Conservation (phyloP, 768 basidiomycete genomes). For the Nevesoporus exiguus region DNA sequence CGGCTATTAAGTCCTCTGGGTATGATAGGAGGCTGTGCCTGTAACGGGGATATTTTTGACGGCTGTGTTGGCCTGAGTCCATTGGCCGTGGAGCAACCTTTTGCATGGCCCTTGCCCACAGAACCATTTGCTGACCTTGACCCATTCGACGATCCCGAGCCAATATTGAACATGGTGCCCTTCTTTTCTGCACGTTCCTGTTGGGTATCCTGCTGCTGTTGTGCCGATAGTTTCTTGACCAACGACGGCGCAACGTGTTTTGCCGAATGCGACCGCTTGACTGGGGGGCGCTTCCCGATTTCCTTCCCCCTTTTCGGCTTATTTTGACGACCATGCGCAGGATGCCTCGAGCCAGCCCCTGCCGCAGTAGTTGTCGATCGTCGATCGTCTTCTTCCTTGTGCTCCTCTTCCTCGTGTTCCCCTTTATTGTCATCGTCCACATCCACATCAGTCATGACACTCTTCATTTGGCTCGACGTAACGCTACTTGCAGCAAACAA, state of each 20-base stretch:
- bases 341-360: slow-evolving; percentile 7
- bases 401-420: slow-evolving; percentile 11
- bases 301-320: slow-evolving; percentile 36
- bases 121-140: slow-evolving; percentile 28
- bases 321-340: slow-evolving; percentile 17
- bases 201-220: slow-evolving; percentile 20
- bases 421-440: slow-evolving; percentile 16
- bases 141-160: slow-evolving; percentile 56
- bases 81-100: slow-evolving; percentile 3
- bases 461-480: slow-evolving; percentile 32
- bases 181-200: slow-evolving; percentile 21
- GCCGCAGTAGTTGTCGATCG: slow-evolving; percentile 16
- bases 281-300: slow-evolving; percentile 22
- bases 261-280: slow-evolving; percentile 30
- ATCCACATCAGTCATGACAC: slow-evolving; percentile 21
- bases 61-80: slow-evolving; percentile 11
- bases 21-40: slow-evolving; percentile 19
- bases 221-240: slow-evolving; percentile 25
- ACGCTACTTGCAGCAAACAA: slow-evolving; percentile 34
- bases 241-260: slow-evolving; percentile 29
- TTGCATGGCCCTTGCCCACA: slow-evolving; percentile 13
- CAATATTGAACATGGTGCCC: slow-evolving; percentile 51
- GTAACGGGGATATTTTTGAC: slow-evolving; percentile 7
- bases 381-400: slow-evolving; percentile 18
- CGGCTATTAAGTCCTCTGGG: slow-evolving; percentile 12